These are phyloP conservation scores for Firmiana major DNA, from an alignment of 345 rosid species.

Conservation along the genomic window DNA sequence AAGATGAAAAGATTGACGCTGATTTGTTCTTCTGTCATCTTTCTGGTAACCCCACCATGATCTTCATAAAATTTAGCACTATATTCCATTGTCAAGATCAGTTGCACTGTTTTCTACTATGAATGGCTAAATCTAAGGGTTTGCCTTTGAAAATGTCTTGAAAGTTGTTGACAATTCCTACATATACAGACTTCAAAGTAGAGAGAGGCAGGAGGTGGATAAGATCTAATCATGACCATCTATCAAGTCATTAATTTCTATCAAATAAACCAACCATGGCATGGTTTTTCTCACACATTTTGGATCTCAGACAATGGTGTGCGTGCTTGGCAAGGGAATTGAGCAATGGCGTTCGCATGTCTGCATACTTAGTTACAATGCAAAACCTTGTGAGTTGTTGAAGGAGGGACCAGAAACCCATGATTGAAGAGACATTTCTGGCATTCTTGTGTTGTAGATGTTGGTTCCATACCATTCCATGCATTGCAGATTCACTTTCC, in stretches of 20 bases:
- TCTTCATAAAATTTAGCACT: neutral
- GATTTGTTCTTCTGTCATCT: neutral
- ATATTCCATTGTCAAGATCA: neutral
- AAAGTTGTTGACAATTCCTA: neutral
- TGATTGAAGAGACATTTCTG: neutral
- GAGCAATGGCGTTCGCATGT: too few relatives aligned
- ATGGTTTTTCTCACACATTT: too few relatives aligned
- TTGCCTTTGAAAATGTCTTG: neutral
- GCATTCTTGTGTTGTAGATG: neutral
- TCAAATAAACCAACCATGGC: too few relatives aligned
- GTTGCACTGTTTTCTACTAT: neutral
- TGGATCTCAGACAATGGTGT: too few relatives aligned
- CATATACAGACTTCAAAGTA: neutral
- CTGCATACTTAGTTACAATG: too few relatives aligned
- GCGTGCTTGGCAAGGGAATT: too few relatives aligned
- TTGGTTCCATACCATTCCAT: too few relatives aligned
- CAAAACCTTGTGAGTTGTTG: neutral
- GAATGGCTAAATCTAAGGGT: neutral
- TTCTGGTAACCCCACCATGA: slow-evolving; percentile 2
- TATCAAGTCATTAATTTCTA: too few relatives aligned
- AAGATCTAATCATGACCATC: neutral
- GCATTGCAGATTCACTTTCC: too few relatives aligned
- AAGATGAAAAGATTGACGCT: neutral
- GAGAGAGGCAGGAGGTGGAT: neutral
- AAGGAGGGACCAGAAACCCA: neutral